These are phyloP conservation scores for Straminergon stramineum DNA, from an alignment of 225 moss, liverwort and hornwort species.

Conservation along the genomic window DNA sequence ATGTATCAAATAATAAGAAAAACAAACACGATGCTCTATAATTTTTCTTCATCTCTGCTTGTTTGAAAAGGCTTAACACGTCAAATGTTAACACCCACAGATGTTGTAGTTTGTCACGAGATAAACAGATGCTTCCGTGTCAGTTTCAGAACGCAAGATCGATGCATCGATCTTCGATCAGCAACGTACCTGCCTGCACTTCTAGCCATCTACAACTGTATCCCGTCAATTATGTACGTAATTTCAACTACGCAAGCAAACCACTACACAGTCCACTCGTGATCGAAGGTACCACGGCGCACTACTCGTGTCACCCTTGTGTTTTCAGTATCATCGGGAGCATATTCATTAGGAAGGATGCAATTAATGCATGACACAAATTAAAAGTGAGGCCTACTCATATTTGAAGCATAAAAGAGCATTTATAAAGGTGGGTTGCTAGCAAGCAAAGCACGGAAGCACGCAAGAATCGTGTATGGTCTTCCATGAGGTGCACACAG, in stretches of 20 bases:
- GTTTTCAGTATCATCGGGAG: not conserved
- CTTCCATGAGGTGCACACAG: not conserved
- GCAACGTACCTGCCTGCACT: not conserved
- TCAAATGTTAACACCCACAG: not conserved
- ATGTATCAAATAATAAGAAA: too few relatives aligned
- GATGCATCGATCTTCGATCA: not conserved
- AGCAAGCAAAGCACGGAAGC: not conserved
- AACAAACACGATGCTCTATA: too few relatives aligned
- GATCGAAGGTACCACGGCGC: not conserved
- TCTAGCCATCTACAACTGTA: not conserved
- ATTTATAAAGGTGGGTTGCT: not conserved
- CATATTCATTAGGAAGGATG: not conserved
- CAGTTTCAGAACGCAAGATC: not conserved
- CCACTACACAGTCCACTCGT: not conserved
- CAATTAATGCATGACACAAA: not conserved
- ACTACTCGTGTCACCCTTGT: not conserved
- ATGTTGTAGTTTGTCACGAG: not conserved
- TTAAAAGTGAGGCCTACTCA: not conserved
- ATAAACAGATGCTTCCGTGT: not conserved
- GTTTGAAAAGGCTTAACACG: too few relatives aligned
- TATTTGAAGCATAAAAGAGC: not conserved
- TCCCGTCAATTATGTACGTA: not conserved
- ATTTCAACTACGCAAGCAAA: not conserved
- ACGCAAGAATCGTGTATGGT: not conserved
- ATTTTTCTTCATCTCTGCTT: too few relatives aligned